Percentiles rank a stretch among this genome's conserved stretches.
These are phyloP conservation scores for Scheffersomyces coipomensis DNA, from an alignment of 805 yeast genomes.

Conservation along the genomic window DNA sequence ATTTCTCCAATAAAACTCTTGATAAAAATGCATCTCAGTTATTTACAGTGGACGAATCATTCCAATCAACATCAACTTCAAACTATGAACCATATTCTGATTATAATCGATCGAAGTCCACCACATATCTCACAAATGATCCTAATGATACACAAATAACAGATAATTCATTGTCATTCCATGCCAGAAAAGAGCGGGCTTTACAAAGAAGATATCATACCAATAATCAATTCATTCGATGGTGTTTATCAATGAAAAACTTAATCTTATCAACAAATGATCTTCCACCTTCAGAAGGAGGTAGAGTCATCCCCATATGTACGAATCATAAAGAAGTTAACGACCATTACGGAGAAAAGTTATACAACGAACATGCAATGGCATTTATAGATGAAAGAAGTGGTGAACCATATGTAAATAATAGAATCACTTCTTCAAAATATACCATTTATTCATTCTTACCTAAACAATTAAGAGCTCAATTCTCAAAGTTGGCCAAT, in stretches of 20 bases:
- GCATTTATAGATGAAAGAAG: conserved; percentile 69
- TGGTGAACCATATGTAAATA: conserved; percentile 57
- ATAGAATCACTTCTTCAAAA: conserved; percentile 80
- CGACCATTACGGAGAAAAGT: conserved; percentile 24
- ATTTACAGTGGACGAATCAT: not conserved
- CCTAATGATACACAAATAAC: conserved; percentile 9
- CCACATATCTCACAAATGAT: conserved; percentile 18
- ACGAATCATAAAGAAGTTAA: conserved; percentile 38
- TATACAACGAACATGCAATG: conserved; percentile 17
- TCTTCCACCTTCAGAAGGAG: conserved; percentile 57
- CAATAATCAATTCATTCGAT: conserved; percentile 10
- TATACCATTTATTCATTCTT: conserved; percentile 78
- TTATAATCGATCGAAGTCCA: conserved; percentile 10
- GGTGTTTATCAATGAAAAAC: conserved; percentile 23
- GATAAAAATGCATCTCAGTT: not conserved
- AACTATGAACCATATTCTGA: not conserved
- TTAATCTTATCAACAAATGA: conserved; percentile 45
- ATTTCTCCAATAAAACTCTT: not conserved
- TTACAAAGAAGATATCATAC: conserved; percentile 11
- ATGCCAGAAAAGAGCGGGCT: conserved; percentile 12
- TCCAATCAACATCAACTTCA: not conserved
- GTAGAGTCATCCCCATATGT: conserved; percentile 73
- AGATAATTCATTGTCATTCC: conserved; percentile 15
- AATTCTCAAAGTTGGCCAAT: conserved; percentile 90
- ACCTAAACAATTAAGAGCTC: conserved; percentile 87